Evolutionary conservation across 768 basidiomycete genomes (phyloP).

Genomic region (Sutorius australiensis): DNA sequence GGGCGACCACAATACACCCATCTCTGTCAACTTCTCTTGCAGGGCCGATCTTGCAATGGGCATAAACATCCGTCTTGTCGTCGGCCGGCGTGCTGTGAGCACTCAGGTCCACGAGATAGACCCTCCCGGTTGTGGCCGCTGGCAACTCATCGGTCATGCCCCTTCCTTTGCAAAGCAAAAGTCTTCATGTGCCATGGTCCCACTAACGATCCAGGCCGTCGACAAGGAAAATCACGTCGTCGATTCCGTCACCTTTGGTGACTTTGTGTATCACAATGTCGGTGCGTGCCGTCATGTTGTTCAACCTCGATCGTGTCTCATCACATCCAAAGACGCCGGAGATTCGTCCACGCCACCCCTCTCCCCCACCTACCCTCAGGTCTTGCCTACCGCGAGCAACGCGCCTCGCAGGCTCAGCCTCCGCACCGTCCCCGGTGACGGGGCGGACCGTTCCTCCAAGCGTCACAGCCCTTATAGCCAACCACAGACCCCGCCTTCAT

Average conservation of each 20-base stretch:
- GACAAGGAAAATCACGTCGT: conserved; percentile 50
- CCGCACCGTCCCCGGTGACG: conserved; percentile 26
- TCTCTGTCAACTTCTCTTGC: conserved; percentile 54
- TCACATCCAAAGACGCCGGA: conserved; percentile 3
- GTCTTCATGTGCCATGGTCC: conserved; percentile 40
- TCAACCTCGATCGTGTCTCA: not conserved
- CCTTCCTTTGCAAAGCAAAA: conserved; percentile 48
- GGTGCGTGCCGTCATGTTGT: conserved; percentile 28
- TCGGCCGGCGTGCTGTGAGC: conserved; percentile 63
- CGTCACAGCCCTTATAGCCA: conserved; percentile 39
- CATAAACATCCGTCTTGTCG: conserved; percentile 68
- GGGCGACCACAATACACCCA: conserved; percentile 59
- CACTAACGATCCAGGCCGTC: conserved; percentile 61
- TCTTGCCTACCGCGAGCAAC: not conserved
- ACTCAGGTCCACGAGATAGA: conserved; percentile 61
- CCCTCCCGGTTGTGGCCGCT: conserved; percentile 45
- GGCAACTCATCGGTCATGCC: conserved; percentile 62
- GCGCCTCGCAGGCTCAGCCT: conserved; percentile 21
- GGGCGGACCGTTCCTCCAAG: conserved; percentile 28
- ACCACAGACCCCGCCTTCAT: conserved; percentile 40
- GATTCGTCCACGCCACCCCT: not conserved
- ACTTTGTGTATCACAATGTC: conserved; percentile 59
- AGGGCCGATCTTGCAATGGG: conserved; percentile 19
- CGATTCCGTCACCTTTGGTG: conserved; percentile 67
- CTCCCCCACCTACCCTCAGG: not conserved